Conservation (phyloP, 176 grass and related monocot species). For the Phragmites australis region DNA sequence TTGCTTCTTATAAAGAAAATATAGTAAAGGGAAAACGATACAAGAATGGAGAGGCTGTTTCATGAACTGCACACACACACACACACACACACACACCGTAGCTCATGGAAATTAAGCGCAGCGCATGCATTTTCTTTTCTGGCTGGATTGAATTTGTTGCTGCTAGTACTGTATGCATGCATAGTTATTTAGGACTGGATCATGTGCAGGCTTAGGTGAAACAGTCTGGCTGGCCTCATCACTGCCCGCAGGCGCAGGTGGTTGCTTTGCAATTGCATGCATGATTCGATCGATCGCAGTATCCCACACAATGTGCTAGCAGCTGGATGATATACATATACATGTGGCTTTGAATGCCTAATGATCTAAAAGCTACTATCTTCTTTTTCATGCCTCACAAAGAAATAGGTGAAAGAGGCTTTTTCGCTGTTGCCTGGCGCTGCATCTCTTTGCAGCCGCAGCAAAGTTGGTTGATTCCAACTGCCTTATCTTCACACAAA, state of each 20-base stretch:
- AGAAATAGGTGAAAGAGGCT: slow-evolving; percentile 22
- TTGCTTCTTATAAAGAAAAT: neutral
- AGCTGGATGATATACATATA: neutral
- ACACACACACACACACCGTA: too few species aligned
- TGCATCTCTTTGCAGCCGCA: too few species aligned
- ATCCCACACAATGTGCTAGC: too few species aligned
- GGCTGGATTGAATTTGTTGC: neutral
- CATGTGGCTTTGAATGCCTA: slow-evolving; percentile 17
- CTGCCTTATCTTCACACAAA: too few species aligned
- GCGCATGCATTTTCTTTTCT: neutral
- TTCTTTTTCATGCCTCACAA: neutral
- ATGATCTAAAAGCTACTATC: slow-evolving; percentile 19
- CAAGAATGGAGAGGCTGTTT: neutral
- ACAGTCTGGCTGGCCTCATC: slow-evolving; percentile 25
- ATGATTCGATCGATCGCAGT: too few species aligned
- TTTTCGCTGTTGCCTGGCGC: neutral
- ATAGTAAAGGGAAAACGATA: neutral
- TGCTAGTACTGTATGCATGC: neutral
- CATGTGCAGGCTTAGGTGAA: slow-evolving; percentile 15
- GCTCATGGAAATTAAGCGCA: too few species aligned
- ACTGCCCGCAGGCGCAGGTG: neutral
- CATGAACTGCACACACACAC: too few species aligned
- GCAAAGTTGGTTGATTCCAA: too few species aligned
- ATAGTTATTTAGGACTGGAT: neutral
- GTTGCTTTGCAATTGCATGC: neutral